phyloP scores from a whole-genome alignment of 306 rosid genomes.

The Cucurbita ficifolia region DNA sequence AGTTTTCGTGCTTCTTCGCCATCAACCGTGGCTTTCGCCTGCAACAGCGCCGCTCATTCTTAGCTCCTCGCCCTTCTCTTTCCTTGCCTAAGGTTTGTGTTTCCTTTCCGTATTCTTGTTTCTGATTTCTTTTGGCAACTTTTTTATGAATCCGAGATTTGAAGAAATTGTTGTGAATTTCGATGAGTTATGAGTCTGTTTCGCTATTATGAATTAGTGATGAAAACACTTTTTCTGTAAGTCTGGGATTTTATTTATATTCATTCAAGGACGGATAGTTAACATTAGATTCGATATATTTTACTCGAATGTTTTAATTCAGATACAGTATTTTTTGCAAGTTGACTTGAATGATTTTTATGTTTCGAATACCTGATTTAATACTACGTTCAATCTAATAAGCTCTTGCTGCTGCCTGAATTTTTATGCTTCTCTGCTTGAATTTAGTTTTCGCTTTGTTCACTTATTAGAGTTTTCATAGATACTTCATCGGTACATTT shows the following conservation, averaged over 20 bases:
- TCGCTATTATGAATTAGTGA: not conserved
- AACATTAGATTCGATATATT: not conserved
- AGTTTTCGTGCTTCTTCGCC: constrained; percentile 39
- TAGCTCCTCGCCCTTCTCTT: constrained; percentile 18
- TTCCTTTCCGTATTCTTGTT: not conserved
- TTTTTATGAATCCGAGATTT: not conserved
- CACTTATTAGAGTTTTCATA: not conserved
- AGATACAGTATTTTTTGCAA: not conserved
- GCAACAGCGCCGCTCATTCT: constrained; percentile 9
- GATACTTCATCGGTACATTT: not conserved
- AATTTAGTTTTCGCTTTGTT: not conserved
- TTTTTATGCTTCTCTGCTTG: not conserved
- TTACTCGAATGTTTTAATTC: not conserved
- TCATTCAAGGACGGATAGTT: not conserved
- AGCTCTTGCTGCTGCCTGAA: not conserved
- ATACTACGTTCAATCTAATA: not conserved
- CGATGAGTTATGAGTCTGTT: not conserved
- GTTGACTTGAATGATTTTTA: not conserved
- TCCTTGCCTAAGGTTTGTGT: constrained; percentile 27
- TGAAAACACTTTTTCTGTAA: not conserved
- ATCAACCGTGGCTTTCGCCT: constrained; percentile 25
- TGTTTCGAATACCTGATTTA: not conserved
- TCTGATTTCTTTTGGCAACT: not conserved
- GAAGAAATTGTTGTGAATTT: not conserved
- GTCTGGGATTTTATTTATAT: not conserved